Evolutionary conservation across 148 eudicot species (phyloP), one percentile per base, ranked within the genome.

Genomic region (Gaultheria prostrata): DNA sequence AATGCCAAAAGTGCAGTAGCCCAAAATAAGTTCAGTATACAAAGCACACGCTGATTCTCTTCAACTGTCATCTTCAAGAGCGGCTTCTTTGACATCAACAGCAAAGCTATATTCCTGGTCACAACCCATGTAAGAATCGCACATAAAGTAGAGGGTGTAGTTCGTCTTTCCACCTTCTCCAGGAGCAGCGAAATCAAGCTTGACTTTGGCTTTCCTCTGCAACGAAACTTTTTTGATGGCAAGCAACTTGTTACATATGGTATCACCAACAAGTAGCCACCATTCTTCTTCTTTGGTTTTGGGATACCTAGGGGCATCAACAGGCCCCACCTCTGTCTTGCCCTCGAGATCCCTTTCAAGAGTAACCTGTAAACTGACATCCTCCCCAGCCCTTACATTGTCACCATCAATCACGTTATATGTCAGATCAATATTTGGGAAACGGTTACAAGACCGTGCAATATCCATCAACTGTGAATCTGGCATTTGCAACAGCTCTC

Each of bases 211-310:
- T 88, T 89, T 94, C 90, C 95, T 89, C 85, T 95, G 96, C 53
- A 94, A 85, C 11, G 90, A 61, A 12, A 95, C 94, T 86, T 95
- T 91, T 83, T 94, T 94, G 61, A 91, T 93, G 20, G 97, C 98
- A 51, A 94, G 91, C 83, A 95, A 78, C 90, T 94, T 94, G 83
- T 93, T 89, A 50, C 85, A 92, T 86, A 89, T 89, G 0, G 91
- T 87, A 80, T 95, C 97, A 28, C 97, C 98, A 65, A 95, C 93
- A 14, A 95, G 94, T 50, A 95, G 89, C 95, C 95, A 95, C 98
- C 98, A 95, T 4, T 94, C 95, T 80, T 93, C 98, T 80, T 93
- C 97, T 85, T 95, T 95, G 20, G 90, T 65, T 79, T 93, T 92
- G 8, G 98, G 97, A 67, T 92, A 93, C 56, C 97, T 89, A 10